Evolutionary conservation across 2,329 filamentous ascomycete genomes (phyloP).

Genomic region (Phyllosticta ampelicida): DNA sequence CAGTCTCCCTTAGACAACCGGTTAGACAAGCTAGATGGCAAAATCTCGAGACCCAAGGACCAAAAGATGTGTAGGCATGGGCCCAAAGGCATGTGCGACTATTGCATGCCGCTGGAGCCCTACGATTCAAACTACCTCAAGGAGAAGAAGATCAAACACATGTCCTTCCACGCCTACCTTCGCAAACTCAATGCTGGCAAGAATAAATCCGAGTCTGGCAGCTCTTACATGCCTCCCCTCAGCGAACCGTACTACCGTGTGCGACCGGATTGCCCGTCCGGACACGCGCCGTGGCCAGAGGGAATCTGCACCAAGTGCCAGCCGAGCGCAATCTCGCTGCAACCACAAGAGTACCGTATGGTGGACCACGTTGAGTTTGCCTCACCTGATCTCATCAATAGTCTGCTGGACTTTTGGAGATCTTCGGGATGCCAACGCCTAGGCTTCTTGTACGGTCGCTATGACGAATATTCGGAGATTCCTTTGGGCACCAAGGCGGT

Average conservation of each 20-base stretch:
- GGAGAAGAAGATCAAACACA: conserved; percentile 97
- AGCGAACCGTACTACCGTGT: conserved; percentile 90
- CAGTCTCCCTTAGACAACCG: conserved; percentile 81
- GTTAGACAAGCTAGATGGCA: conserved; percentile 80
- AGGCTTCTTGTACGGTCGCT: conserved; percentile 84
- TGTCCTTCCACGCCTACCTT: conserved; percentile 89
- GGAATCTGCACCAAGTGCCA: conserved; percentile 98
- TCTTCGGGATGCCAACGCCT: conserved; percentile 72
- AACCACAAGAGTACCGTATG: conserved; percentile 90
- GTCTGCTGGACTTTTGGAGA: conserved; percentile 87
- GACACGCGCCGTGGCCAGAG: conserved; percentile 86
- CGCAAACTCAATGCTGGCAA: conserved; percentile 93
- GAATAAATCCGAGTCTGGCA: conserved; percentile 88
- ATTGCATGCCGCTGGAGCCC: conserved; percentile 93
- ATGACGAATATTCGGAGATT: conserved; percentile 83
- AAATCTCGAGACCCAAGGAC: conserved; percentile 67
- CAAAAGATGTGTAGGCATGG: conserved; percentile 89
- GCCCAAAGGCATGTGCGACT: conserved; percentile 97
- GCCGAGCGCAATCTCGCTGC: conserved; percentile 88
- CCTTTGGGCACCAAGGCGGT: conserved; percentile 91
- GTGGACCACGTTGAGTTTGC: conserved; percentile 98
- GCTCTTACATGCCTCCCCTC: conserved; percentile 90
- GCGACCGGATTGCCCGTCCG: conserved; percentile 77
- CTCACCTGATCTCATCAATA: conserved; percentile 71
- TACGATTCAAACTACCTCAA: conserved; percentile 80